A percentile compares a stretch with the other conserved stretches of the same genome.
Conservation (phyloP, 257 asterid genomes). For the Linaria vulgaris region DNA sequence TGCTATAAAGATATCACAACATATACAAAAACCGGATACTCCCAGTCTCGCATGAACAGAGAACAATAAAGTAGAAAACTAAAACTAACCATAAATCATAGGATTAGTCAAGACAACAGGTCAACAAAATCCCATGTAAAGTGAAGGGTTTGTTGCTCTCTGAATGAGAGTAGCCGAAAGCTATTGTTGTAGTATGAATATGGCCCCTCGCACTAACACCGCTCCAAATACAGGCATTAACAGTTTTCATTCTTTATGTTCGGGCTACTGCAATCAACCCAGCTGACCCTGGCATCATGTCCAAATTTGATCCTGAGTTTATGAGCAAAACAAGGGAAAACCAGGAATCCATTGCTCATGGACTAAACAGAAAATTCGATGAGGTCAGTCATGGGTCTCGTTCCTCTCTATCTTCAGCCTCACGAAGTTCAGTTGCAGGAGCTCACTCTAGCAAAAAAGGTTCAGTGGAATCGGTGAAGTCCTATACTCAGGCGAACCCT, state of each 20-base stretch:
- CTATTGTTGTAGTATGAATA: no score
- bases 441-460: constrained; percentile 67
- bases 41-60: not conserved
- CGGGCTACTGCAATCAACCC: constrained; percentile 97
- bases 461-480: constrained; percentile 60
- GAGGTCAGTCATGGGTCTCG: constrained; percentile 62
- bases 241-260: constrained; percentile 84
- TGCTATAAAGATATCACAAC: not conserved
- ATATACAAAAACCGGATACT: not conserved
- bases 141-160: constrained; percentile 8
- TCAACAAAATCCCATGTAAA: not conserved
- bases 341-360: constrained; percentile 47
- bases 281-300: constrained; percentile 97
- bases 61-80: not conserved
- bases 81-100: constrained; percentile 7
- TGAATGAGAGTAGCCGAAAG: not conserved
- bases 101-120: not conserved
- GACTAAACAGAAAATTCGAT: constrained; percentile 56
- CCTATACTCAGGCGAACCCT: constrained; percentile 45
- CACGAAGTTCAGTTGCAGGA: constrained; percentile 68
- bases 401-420: constrained; percentile 71
- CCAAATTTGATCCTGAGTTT: constrained; percentile 57
- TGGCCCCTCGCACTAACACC: no score
- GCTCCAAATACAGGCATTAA: constrained; percentile 66
- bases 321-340: constrained; percentile 43